Base-by-base conservation (phyloP, 805 yeast genomes). In the Cyberlindnera misumaiensis region DNA sequence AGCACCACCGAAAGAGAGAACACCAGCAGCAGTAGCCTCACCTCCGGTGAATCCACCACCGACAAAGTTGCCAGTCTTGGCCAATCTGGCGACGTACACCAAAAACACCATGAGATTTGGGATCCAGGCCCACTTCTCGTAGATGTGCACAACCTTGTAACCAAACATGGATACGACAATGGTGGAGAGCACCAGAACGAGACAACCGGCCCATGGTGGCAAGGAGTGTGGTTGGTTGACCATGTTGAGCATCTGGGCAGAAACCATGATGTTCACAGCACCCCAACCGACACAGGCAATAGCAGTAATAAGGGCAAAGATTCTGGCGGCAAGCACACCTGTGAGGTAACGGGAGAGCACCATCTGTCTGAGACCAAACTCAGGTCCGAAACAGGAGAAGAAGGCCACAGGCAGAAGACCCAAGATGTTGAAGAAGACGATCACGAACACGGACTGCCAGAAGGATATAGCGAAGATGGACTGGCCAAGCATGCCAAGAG, bases 251-350 rank as follows among this genome's bases (percentile, higher is more conserved):
- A 88, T 65, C 60, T 86, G 93, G 17, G 96, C 95, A 27, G 93
- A 78, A 24, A 88, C 83, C 75, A 88, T 83, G 45, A 84, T 85
- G 63, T 89, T 89, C 34, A 87, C 90, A 9, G 95, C 86, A 62
- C 93, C 84, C 97, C 97, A 89, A 52, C 97, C 96, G 40, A 88
- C 76, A 73, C 95, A 85, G 20, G 95, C 89, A 45, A 89, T 61
- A 53, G 79, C 73, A 57, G 88, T 87, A 58, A 89, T 68, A 33
- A 81, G 60, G 9, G 94, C 80, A 54, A 86, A 82, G 41, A 87
- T 70, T 59, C 95, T 75, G 63, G 83, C 80, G 34, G 83, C 80
- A 25, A 67, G 58, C 61, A 81, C 77, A 46, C 97, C 97, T 45
- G 80, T 71, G 51, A 87, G 71, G 62, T 70, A 88, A 49, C 90